A percentile compares a stretch with the other conserved stretches of the same genome.
Conservation (phyloP, 208 protist species). For the Crithidia fasciculata region DNA sequence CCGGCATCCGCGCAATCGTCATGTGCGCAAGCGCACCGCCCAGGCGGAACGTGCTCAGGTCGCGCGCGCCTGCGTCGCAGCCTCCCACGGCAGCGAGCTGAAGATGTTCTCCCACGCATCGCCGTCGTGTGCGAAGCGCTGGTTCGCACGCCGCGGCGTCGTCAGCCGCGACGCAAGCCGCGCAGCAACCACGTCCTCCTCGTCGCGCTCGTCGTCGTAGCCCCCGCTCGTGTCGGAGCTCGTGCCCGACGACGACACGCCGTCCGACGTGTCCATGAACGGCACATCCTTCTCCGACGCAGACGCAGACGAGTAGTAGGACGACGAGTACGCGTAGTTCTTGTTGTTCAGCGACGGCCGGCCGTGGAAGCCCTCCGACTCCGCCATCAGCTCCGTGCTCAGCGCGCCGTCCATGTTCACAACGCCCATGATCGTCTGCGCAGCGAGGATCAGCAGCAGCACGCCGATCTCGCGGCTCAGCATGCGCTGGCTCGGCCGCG, state of each 20-base stretch:
- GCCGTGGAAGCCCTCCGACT: conserved; percentile 32
- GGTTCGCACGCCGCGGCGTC: conserved; percentile 7
- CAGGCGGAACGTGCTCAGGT: conserved; percentile 57
- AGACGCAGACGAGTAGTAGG: conserved; percentile 39
- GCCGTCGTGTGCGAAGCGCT: conserved; percentile 20
- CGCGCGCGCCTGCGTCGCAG: conserved; percentile 42
- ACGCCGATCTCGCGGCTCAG: conserved; percentile 50
- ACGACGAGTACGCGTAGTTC: conserved; percentile 25
- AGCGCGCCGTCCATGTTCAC: conserved; percentile 35
- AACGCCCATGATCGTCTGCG: conserved; percentile 42
- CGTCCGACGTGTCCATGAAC: conserved; percentile 43
- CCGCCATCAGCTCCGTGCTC: conserved; percentile 69
- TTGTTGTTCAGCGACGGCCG: conserved; percentile 38
- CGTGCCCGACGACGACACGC: conserved; percentile 45
- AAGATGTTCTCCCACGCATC: conserved; percentile 52
- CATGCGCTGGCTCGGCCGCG: conserved; percentile 32
- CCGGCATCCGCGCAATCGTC: conserved; percentile 50
- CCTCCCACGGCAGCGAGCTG: conserved; percentile 56
- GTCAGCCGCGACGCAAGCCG: too few relatives aligned
- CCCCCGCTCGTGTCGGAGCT: conserved; percentile 40
- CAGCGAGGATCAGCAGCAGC: conserved; percentile 57
- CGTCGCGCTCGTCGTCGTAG: conserved; percentile 41
- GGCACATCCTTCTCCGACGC: conserved; percentile 31
- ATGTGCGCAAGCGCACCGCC: conserved; percentile 45
- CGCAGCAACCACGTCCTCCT: conserved; percentile 38